Evolutionary conservation across 2,329 filamentous ascomycete genomes (phyloP), one percentile per base, ranked within the genome.

Genomic region (Colletotrichum liriopes): DNA sequence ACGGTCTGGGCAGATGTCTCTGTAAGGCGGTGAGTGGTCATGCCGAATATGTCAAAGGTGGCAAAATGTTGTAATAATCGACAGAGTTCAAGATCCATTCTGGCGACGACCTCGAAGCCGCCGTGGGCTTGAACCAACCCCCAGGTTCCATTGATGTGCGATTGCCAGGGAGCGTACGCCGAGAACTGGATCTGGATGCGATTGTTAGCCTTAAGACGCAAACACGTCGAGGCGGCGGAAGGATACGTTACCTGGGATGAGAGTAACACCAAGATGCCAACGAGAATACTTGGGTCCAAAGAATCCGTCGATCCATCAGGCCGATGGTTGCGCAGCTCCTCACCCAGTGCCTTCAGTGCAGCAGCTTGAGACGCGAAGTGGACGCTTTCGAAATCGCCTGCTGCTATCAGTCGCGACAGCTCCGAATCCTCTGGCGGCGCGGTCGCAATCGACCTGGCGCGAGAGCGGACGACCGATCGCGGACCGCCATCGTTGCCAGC

Each of bases 81-180:
- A 32, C 59, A 55, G 11, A 32, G 18, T 23, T 55, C 58, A 12
- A 37, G 8, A n/a, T 35, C 20, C 5, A 14, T 20, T 9, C 23
- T 49, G 1, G 59, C 45, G 7, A 60, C 29, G 12, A 20, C 18
- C 0, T 63, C 51, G 20, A 64, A 32, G 18, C 58, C 43, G 7
- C 69, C 58, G 11, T 47, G 52, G 5, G 45, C 26, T 8, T 52
- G 26, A n/a, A 56, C 47, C 1, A 63, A 16, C 18, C 65, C 16
- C 65, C 63, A 68, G 1, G 58, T 65, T 0, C 59, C 69, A 18
- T 62, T 14, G 6, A 68, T 11, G 20, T 72, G 58, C 3, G 35
- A 18, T 35, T 68, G 58, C 65, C 69, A 68, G 0, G 69, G 65
- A 1, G 65, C 69, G 29, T 64, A 63, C 6, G 69, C 69, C 1